Evolutionary conservation across 2,329 filamentous ascomycete species (phyloP).

Genomic region (Beauveria sp.): DNA sequence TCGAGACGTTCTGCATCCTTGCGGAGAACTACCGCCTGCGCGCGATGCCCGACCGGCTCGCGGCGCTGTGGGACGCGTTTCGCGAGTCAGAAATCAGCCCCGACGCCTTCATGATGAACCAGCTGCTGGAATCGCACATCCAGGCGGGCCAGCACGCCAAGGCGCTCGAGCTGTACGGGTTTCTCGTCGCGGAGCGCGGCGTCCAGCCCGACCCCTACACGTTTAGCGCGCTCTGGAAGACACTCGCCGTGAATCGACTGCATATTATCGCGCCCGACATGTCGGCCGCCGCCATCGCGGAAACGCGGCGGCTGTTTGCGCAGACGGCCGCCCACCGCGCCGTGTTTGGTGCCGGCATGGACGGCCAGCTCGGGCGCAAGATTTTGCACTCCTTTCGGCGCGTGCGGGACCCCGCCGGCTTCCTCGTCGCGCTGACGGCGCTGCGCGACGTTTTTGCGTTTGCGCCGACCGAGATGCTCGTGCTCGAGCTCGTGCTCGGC

Average conservation of each 20-base stretch:
- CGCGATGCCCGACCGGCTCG: conserved; percentile 48
- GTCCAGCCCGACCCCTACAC: conserved; percentile 60
- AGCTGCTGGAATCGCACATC: conserved; percentile 61
- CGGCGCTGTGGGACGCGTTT: conserved; percentile 56
- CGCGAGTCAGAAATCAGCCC: conserved; percentile 55
- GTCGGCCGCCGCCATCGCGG: conserved; percentile 22
- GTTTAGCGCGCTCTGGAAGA: conserved; percentile 60
- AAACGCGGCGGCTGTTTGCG: conserved; percentile 36
- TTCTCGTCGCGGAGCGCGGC: conserved; percentile 41
- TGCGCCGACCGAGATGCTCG: conserved; percentile 36
- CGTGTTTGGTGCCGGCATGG: conserved; percentile 37
- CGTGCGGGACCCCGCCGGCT: conserved; percentile 35
- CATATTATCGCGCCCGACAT: conserved; percentile 25
- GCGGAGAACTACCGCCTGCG: conserved; percentile 64
- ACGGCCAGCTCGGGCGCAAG: conserved; percentile 40
- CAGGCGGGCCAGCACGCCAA: conserved; percentile 48
- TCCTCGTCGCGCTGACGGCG: conserved; percentile 37
- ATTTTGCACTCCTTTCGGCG: conserved; percentile 44
- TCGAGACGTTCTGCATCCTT: conserved; percentile 72
- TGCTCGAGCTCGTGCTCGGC: conserved; percentile 38
- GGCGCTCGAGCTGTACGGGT: conserved; percentile 48
- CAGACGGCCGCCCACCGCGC: conserved; percentile 42
- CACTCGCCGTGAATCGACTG: conserved; percentile 43
- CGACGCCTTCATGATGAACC: conserved; percentile 72
- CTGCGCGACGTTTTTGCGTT: conserved; percentile 37